These are phyloP conservation scores for Gryganskiella cystojenkinii DNA, from an alignment of 192 early-diverging fungal genomes.

Conservation along the genomic window DNA sequence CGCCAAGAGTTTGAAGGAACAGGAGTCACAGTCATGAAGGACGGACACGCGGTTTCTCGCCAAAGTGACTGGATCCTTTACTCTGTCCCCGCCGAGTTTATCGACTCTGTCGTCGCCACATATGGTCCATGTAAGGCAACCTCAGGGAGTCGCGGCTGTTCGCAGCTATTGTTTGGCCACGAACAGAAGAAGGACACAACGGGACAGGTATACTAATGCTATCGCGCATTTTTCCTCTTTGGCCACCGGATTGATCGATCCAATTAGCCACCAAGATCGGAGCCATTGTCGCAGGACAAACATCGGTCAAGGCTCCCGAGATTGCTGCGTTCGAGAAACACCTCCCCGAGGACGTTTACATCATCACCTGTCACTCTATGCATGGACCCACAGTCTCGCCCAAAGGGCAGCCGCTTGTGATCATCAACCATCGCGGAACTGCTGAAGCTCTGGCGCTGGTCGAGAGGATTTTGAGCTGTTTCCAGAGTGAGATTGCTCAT, in stretches of 20 bases:
- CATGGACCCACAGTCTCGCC: slow-evolving; percentile 93
- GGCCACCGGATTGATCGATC: no score
- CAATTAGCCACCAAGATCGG: slow-evolving; percentile 85
- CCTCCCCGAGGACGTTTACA: slow-evolving; percentile 91
- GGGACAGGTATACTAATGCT: background rate
- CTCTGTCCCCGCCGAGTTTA: slow-evolving; percentile 92
- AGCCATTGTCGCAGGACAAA: slow-evolving; percentile 93
- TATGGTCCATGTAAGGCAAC: slow-evolving; percentile 86
- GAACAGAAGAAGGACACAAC: background rate
- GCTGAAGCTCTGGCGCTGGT: slow-evolving; percentile 68
- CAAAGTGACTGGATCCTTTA: slow-evolving; percentile 92
- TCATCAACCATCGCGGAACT: slow-evolving; percentile 83
- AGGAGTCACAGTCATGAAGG: slow-evolving; percentile 71
- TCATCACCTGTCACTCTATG: slow-evolving; percentile 95
- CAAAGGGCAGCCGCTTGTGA: slow-evolving; percentile 82
- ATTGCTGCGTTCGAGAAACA: slow-evolving; percentile 89
- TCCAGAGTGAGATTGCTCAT: slow-evolving; percentile 87
- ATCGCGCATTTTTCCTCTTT: background rate
- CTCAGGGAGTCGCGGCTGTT: no score
- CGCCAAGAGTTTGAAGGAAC: slow-evolving; percentile 65
- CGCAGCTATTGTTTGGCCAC: no score
- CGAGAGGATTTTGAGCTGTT: slow-evolving; percentile 71
- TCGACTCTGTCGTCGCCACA: slow-evolving; percentile 79
- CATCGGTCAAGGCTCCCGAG: slow-evolving; percentile 96
- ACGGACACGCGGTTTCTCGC: slow-evolving; percentile 89